Evolutionary conservation across 169 alveolate genomes (phyloP).

Genomic region (Plasmodium gaboni): DNA sequence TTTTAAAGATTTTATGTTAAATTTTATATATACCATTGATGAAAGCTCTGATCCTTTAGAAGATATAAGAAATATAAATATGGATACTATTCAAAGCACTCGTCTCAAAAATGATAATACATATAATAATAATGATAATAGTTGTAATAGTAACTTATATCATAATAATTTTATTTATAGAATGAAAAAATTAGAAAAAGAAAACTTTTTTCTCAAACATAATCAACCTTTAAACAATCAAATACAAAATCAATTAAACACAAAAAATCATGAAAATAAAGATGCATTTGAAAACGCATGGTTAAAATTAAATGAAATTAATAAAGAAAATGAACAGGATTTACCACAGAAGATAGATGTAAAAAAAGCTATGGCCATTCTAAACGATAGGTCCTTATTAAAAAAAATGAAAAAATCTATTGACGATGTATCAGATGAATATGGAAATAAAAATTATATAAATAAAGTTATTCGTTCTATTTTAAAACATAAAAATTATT

Average conservation of each 20-base stretch:
- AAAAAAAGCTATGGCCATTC: constrained; percentile 69
- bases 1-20: constrained; percentile 70
- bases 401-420: constrained; percentile 42
- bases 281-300: constrained; percentile 51
- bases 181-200: constrained; percentile 47
- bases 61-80: background rate
- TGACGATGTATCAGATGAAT: constrained; percentile 22
- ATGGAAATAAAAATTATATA: constrained; percentile 27
- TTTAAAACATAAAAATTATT: constrained; percentile 29
- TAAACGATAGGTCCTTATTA: constrained; percentile 35
- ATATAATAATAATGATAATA: background rate
- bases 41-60: constrained; percentile 12
- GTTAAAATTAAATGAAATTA: constrained; percentile 24
- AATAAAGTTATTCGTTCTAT: constrained; percentile 45
- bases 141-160: background rate
- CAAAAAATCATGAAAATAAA: constrained; percentile 18
- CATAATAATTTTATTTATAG: constrained; percentile 10
- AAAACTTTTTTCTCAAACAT: constrained; percentile 23
- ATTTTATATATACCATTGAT: constrained; percentile 23
- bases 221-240: constrained; percentile 8
- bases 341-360: constrained; percentile 64
- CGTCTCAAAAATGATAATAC: background rate
- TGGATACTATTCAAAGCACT: background rate
- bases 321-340: constrained; percentile 32
- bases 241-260: constrained; percentile 26